These are phyloP conservation scores for Camellia japonica DNA, from an alignment of 148 eudicot genomes.

Conservation along the genomic window DNA sequence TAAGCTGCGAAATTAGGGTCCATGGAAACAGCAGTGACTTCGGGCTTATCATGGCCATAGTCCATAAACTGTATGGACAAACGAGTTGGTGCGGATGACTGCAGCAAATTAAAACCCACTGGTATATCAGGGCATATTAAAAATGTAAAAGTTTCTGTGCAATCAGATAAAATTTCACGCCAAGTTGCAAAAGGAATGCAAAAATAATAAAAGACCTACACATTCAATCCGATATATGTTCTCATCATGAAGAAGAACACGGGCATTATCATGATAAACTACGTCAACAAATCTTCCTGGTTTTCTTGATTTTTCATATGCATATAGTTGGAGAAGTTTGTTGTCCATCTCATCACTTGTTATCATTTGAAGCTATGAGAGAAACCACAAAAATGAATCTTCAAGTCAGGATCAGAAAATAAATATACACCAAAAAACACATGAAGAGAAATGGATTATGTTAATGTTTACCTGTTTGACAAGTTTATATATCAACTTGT, in stretches of 20 bases:
- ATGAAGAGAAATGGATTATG: constrained; percentile 6
- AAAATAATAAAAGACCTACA: constrained; percentile 41
- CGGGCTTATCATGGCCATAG: constrained; percentile 64
- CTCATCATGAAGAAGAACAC: constrained; percentile 74
- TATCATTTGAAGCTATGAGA: constrained; percentile 66
- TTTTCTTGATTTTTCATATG: constrained; percentile 80
- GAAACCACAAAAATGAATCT: constrained; percentile 9
- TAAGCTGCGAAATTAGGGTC: constrained; percentile 68
- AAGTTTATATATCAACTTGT: constrained; percentile 82
- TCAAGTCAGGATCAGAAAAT: constrained; percentile 14
- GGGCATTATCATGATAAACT: constrained; percentile 71
- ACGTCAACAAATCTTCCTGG: constrained; percentile 55
- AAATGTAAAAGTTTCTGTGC: background rate
- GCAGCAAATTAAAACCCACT: constrained; percentile 27
- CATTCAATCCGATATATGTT: constrained; percentile 75
- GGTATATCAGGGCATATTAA: constrained; percentile 15
- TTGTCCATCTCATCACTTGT: constrained; percentile 70
- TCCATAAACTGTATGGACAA: constrained; percentile 79
- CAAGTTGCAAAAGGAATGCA: background rate
- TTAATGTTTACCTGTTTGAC: constrained; percentile 67
- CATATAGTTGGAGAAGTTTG: constrained; percentile 74
- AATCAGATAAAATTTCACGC: background rate
- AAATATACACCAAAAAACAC: background rate
- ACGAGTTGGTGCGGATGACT: constrained; percentile 51
- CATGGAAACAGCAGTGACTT: constrained; percentile 52